Conservation (phyloP, 148 eudicot genomes). For the Vaccinium darrowii region DNA sequence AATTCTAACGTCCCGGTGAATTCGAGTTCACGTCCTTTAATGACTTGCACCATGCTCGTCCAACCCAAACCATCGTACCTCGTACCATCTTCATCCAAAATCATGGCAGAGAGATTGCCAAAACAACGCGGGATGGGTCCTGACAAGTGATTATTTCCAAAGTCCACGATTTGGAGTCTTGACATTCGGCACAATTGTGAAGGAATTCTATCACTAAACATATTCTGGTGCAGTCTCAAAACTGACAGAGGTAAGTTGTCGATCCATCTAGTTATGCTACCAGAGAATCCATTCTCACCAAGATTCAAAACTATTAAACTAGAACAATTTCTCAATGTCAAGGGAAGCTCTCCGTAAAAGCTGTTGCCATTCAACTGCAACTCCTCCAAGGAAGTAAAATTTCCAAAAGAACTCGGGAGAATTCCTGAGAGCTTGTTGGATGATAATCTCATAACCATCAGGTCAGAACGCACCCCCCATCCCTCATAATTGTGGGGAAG, state of each 20-base stretch:
- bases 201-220: neutral
- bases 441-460: slow-evolving; percentile 11
- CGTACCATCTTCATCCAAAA: neutral
- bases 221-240: neutral
- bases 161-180: slow-evolving; percentile 26
- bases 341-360: too few species aligned
- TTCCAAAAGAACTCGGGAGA: slow-evolving; percentile 27
- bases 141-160: too few species aligned
- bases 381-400: neutral
- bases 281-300: too few species aligned
- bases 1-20: slow-evolving; percentile 15
- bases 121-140: slow-evolving; percentile 34
- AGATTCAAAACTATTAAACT: too few species aligned
- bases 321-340: too few species aligned
- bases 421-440: slow-evolving; percentile 32
- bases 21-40: slow-evolving; percentile 22
- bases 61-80: too few species aligned
- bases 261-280: too few species aligned
- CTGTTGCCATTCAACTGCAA: slow-evolving; percentile 13
- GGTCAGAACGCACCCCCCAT: neutral
- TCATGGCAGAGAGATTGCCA: slow-evolving; percentile 20
- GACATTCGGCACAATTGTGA: neutral
- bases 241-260: too few species aligned
- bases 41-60: neutral
- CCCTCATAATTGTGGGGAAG: slow-evolving; percentile 24